Conservation (phyloP, 768 basidiomycete species). For the Chalciporus pseudorubinellus region DNA sequence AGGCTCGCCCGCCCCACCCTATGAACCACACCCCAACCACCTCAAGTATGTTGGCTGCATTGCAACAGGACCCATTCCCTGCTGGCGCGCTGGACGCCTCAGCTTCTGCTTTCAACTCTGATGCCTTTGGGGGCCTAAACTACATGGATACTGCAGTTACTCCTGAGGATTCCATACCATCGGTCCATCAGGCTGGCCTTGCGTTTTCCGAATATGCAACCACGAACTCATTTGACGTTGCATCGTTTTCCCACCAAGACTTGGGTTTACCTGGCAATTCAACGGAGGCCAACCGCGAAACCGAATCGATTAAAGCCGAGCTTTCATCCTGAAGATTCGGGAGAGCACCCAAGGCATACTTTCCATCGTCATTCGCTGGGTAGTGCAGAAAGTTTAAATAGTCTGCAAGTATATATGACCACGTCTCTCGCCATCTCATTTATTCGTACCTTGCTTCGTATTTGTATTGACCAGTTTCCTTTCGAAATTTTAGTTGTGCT, state of each 20-base stretch:
- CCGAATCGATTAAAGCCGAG: slow-evolving; percentile 69
- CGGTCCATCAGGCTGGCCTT: slow-evolving; percentile 60
- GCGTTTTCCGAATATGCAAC: slow-evolving; percentile 71
- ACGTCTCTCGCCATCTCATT: slow-evolving; percentile 31
- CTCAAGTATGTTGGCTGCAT: slow-evolving; percentile 86
- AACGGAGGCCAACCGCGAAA: slow-evolving; percentile 61
- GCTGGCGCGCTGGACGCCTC: slow-evolving; percentile 63
- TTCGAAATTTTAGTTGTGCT: slow-evolving; percentile 34
- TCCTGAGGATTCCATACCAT: slow-evolving; percentile 61
- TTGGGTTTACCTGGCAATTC: slow-evolving; percentile 53
- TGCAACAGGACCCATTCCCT: slow-evolving; percentile 75
- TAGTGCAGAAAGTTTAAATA: slow-evolving; percentile 31
- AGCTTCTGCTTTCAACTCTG: slow-evolving; percentile 59
- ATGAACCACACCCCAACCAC: slow-evolving; percentile 85
- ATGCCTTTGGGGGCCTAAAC: slow-evolving; percentile 66
- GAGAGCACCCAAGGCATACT: slow-evolving; percentile 16
- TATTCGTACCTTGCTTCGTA: slow-evolving; percentile 39
- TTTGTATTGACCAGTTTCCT: slow-evolving; percentile 35
- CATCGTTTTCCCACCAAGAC: slow-evolving; percentile 65
- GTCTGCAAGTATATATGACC: slow-evolving; percentile 33
- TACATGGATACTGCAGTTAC: slow-evolving; percentile 73
- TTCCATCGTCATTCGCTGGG: slow-evolving; percentile 24
- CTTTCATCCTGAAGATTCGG: slow-evolving; percentile 34
- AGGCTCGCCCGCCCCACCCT: slow-evolving; percentile 56
- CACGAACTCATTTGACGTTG: slow-evolving; percentile 66